Conservation (phyloP, 1,139 yeast species). For the Nakaseomyces uthaithaninus region DNA sequence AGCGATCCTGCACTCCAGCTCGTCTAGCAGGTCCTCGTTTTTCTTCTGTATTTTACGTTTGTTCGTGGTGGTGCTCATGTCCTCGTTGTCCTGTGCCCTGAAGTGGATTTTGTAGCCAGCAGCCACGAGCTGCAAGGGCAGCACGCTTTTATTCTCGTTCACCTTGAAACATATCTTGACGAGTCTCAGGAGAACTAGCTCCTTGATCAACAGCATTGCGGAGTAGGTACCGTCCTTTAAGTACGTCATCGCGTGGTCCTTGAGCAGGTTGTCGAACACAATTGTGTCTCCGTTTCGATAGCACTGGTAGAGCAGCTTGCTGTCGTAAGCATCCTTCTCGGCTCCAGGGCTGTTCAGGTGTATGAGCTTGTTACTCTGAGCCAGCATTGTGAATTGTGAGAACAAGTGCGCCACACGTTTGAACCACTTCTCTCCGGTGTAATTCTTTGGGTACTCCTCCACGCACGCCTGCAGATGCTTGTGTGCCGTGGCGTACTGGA, state of each 20-base stretch:
- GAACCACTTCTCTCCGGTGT: neutral
- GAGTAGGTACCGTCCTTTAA: constrained; percentile 57
- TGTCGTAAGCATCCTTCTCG: constrained; percentile 36
- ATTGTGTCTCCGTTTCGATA: constrained; percentile 48
- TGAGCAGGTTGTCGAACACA: constrained; percentile 41
- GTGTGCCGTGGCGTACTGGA: constrained; percentile 19
- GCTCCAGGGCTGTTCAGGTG: constrained; percentile 31
- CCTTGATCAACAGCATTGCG: constrained; percentile 47
- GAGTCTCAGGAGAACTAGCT: constrained; percentile 45
- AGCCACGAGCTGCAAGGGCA: constrained; percentile 17
- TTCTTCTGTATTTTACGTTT: constrained; percentile 11
- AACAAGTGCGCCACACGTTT: constrained; percentile 21
- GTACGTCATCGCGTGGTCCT: constrained; percentile 42
- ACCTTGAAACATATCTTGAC: constrained; percentile 40
- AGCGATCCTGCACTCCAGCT: constrained; percentile 67
- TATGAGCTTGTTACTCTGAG: neutral
- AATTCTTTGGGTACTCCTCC: constrained; percentile 23
- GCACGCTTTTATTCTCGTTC: constrained; percentile 14
- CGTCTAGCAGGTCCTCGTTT: constrained; percentile 34
- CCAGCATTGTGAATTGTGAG: constrained; percentile 5
- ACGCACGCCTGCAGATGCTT: constrained; percentile 20
- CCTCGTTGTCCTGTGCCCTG: constrained; percentile 4
- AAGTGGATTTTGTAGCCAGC: constrained; percentile 10
- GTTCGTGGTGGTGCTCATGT: constrained; percentile 11
- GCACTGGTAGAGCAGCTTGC: constrained; percentile 38